phyloP scores from a whole-genome alignment of 2,329 filamentous ascomycete species.

The Teratosphaeria epicoccoides region DNA sequence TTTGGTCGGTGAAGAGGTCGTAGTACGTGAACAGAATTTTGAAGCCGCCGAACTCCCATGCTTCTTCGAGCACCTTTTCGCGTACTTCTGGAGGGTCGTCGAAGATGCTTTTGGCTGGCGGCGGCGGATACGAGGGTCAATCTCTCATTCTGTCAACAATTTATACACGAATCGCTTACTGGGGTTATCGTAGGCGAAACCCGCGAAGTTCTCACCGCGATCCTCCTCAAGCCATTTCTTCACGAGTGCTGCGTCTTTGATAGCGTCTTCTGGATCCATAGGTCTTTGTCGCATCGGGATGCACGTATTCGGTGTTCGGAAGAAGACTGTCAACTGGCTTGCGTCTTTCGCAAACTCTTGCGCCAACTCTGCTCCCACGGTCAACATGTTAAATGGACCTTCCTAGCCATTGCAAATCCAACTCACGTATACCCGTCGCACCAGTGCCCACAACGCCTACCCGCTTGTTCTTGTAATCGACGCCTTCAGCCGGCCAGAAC shows the following conservation, averaged over 20 bases:
- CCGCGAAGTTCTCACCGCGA: conserved; percentile 8
- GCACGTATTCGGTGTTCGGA: conserved; percentile 56
- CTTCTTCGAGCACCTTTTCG: conserved; percentile 29
- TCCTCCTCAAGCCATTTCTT: conserved; percentile 31
- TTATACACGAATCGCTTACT: too few species aligned
- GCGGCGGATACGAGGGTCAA: too few species aligned
- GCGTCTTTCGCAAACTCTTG: conserved; percentile 20
- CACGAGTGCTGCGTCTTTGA: conserved; percentile 7
- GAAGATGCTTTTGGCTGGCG: conserved; percentile 17
- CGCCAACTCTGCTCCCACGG: conserved; percentile 18
- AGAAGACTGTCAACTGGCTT: conserved; percentile 46
- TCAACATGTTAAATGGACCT: conserved; percentile 31
- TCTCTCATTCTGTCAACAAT: too few species aligned
- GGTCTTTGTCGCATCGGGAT: conserved; percentile 55
- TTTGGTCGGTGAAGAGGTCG: conserved; percentile 36
- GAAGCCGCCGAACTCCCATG: conserved; percentile 30
- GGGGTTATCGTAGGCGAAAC: conserved; percentile 9
- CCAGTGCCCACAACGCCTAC: conserved; percentile 35
- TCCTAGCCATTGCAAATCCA: conserved; percentile 23
- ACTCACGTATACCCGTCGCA: conserved; percentile 26
- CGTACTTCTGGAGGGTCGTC: conserved; percentile 35
- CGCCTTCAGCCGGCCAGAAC: conserved; percentile 28
- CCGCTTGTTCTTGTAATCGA: conserved; percentile 26
- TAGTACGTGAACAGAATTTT: conserved; percentile 45
- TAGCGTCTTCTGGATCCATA: conserved; percentile 37